These are phyloP conservation scores for Salix dunnii DNA, from an alignment of 345 rosid genomes.

Conservation along the genomic window DNA sequence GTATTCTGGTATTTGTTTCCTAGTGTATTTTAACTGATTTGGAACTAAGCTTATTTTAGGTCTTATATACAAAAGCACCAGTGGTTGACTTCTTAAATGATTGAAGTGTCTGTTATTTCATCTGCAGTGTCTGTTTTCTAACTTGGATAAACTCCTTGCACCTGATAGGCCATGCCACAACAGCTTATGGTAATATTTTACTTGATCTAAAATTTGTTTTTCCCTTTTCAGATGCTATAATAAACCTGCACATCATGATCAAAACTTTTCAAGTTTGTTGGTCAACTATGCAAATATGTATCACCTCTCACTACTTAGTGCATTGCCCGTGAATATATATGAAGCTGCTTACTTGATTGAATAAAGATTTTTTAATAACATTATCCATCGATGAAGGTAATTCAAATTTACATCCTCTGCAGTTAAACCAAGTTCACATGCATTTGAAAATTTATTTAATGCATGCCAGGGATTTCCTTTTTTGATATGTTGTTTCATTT, in stretches of 20 bases:
- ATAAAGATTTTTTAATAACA: neutral
- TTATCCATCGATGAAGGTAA: neutral
- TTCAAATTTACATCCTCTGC: neutral
- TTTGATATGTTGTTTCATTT: neutral
- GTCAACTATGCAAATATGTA: neutral
- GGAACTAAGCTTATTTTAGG: neutral
- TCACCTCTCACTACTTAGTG: neutral
- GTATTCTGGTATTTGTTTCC: neutral
- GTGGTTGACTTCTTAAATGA: slow-evolving; percentile 6
- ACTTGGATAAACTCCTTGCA: slow-evolving; percentile 74
- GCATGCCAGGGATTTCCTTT: neutral
- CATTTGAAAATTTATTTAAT: neutral
- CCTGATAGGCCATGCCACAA: slow-evolving; percentile 89
- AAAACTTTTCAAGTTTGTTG: neutral
- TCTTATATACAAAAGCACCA: neutral
- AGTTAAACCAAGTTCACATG: neutral
- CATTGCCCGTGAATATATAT: neutral
- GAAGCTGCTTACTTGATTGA: neutral
- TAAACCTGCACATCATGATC: neutral
- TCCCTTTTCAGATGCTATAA: neutral
- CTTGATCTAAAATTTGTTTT: neutral
- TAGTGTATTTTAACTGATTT: neutral
- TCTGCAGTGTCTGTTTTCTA: slow-evolving; percentile 73
- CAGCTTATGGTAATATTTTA: slow-evolving; percentile 70
- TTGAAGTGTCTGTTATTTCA: slow-evolving; percentile 15